Percentiles rank a stretch among this genome's conserved stretches.
These are phyloP conservation scores for Podaxis mareebaensis DNA, from an alignment of 768 basidiomycete genomes.

Conservation along the genomic window DNA sequence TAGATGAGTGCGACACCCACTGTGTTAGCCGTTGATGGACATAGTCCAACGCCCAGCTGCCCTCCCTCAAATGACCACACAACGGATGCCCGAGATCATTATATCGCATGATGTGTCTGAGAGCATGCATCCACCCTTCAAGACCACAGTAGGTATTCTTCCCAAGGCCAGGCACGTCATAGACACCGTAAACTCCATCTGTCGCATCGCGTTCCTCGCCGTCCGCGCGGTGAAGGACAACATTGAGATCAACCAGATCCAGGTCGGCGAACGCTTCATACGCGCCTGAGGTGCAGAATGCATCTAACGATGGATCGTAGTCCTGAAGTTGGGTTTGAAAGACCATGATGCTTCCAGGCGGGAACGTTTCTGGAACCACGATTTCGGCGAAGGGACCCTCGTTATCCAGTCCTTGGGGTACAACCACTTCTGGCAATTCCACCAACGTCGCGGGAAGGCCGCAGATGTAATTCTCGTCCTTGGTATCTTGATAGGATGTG, in stretches of 20 bases:
- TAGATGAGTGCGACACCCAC: slow-evolving; percentile 45
- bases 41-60: slow-evolving; percentile 93
- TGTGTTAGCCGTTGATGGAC: slow-evolving; percentile 64
- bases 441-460: slow-evolving; percentile 74
- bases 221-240: slow-evolving; percentile 82
- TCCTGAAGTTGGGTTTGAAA: slow-evolving; percentile 86
- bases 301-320: slow-evolving; percentile 69
- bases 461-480: slow-evolving; percentile 53
- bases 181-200: slow-evolving; percentile 74
- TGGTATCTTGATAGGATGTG: slow-evolving; percentile 52
- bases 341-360: slow-evolving; percentile 94
- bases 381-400: slow-evolving; percentile 79
- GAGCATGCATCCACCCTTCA: slow-evolving; percentile 95
- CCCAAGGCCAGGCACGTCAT: slow-evolving; percentile 76
- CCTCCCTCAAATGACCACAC: slow-evolving; percentile 83
- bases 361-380: slow-evolving; percentile 83
- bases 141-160: slow-evolving; percentile 88
- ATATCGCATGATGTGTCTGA: slow-evolving; percentile 79
- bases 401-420: slow-evolving; percentile 61
- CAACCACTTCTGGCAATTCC: slow-evolving; percentile 58
- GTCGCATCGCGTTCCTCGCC: slow-evolving; percentile 93
- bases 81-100: slow-evolving; percentile 95
- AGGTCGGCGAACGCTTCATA: slow-evolving; percentile 73
- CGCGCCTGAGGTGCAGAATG: slow-evolving; percentile 69
- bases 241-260: slow-evolving; percentile 86